These are phyloP conservation scores for Trichoderma harzianum DNA, from an alignment of 2,329 filamentous ascomycete genomes.

Conservation along the genomic window DNA sequence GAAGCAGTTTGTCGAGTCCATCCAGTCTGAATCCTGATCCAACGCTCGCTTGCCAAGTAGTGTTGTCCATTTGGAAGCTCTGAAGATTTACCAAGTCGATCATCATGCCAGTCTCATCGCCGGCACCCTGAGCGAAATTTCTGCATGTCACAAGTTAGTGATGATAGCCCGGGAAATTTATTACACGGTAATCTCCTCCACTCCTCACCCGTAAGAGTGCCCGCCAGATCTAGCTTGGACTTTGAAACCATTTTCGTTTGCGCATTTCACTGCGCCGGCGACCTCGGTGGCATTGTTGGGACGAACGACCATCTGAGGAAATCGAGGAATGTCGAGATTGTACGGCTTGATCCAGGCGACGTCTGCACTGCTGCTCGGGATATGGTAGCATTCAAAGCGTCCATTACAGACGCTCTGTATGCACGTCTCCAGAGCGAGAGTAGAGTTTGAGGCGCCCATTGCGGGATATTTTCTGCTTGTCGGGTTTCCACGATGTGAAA, in stretches of 20 bases:
- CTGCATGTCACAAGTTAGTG: slow-evolving; percentile 22
- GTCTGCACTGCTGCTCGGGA: neutral
- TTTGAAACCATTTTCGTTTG: slow-evolving; percentile 44
- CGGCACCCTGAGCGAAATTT: slow-evolving; percentile 47
- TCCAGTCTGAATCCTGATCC: slow-evolving; percentile 53
- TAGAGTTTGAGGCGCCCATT: slow-evolving; percentile 27
- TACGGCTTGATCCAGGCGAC: slow-evolving; percentile 48
- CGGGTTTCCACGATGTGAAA: neutral
- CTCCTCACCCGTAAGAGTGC: slow-evolving; percentile 58
- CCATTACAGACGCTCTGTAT: slow-evolving; percentile 46
- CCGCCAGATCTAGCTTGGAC: slow-evolving; percentile 63
- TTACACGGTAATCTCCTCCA: neutral
- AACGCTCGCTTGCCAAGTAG: slow-evolving; percentile 52
- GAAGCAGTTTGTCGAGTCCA: slow-evolving; percentile 49
- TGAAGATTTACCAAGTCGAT: slow-evolving; percentile 55
- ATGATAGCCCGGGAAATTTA: neutral
- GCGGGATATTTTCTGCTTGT: neutral
- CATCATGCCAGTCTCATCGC: slow-evolving; percentile 38
- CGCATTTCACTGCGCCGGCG: slow-evolving; percentile 56
- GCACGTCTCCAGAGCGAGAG: slow-evolving; percentile 43
- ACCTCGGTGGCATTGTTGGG: slow-evolving; percentile 53
- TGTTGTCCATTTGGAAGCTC: slow-evolving; percentile 49
- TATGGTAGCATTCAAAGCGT: slow-evolving; percentile 36
- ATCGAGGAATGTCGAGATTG: slow-evolving; percentile 49
- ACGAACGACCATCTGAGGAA: slow-evolving; percentile 54